Base-by-base conservation (phyloP, 495 filamentous ascomycete genomes). In the Tuber indicum region DNA sequence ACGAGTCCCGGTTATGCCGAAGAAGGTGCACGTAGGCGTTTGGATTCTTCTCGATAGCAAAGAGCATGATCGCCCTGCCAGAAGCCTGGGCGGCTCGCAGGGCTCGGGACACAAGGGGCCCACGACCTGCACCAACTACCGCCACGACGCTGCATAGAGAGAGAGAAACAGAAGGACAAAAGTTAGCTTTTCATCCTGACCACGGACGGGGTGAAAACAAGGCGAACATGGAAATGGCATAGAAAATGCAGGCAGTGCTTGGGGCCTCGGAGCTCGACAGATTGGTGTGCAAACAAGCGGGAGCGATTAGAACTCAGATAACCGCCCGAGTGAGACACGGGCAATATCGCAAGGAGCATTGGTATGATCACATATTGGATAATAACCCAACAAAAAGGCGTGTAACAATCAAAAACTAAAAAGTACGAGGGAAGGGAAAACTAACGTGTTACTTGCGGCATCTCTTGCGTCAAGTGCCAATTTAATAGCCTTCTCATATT, bases 1-100 rank as follows among this genome's bases (percentile, higher is more conserved):
- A 99, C 62, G 88, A 87, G 2, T 86, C 86, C 80, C 91, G 88
- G 82, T 99, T 99, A 77, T 96, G 92, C 26, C 91, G 87, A 72
- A 97, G 90, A 23, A 99, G 88, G 74, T 97, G 89, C 69, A 99
- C 94, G 82, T 93, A 97, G 5, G 96, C 96, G 84, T 98, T 98
- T 2, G 93, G 95, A 81, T 99, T 99, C 88, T 99, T 99, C 86
- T 99, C 96, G 6, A 99, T 88, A 0, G 93, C 96, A 91, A 93
- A 97, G 32, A 97, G 86, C 70, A 92, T 91, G 74, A 99, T 91
- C 12, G 88, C 84, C 6, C 97, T 91, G 16, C 91, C 90, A 16
- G 93, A 91, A n/a, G 85, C 85, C 47, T 90, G 86, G 83, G 92
- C 94, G 41, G 96, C 96, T 72, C 88, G 89, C 41, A 98, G 85